Conservation (phyloP, 2,329 filamentous ascomycete genomes). For the Aureobasidium sp. region DNA sequence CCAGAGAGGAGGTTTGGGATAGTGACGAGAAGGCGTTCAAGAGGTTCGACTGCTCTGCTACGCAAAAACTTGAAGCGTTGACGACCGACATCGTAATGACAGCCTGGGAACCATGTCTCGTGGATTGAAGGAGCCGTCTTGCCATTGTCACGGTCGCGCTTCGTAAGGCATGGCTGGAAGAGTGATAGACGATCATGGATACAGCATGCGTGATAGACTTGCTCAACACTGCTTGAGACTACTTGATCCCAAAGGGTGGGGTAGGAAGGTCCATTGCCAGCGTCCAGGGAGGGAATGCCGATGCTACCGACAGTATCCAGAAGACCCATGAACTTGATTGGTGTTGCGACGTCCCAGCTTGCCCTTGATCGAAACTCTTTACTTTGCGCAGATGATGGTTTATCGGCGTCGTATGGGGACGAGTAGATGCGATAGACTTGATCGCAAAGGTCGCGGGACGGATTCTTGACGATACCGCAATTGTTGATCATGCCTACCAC, state of each 20-base stretch:
- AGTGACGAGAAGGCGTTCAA: constrained; percentile 24
- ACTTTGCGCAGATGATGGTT: constrained; percentile 23
- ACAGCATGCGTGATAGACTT: constrained; percentile 27
- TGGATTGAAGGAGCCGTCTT: constrained; percentile 18
- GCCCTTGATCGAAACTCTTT: constrained; percentile 17
- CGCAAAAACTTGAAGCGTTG: constrained; percentile 29
- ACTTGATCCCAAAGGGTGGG: constrained; percentile 30
- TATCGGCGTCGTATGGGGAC: constrained; percentile 23
- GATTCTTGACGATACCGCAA: constrained; percentile 21
- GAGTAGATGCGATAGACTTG: constrained; percentile 29
- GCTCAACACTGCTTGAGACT: constrained; percentile 26
- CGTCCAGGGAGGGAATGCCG: constrained; percentile 28
- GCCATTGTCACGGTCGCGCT: constrained; percentile 12
- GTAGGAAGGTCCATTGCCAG: constrained; percentile 30
- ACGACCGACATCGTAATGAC: constrained; percentile 31
- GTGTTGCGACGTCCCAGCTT: constrained; percentile 26
- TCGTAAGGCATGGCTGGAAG: constrained; percentile 28
- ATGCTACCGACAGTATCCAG: constrained; percentile 30
- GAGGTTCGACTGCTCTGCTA: constrained; percentile 19
- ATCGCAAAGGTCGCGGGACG: constrained; percentile 20
- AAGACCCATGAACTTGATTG: constrained; percentile 28
- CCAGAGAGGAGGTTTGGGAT: constrained; percentile 24
- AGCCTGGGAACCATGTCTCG: constrained; percentile 30
- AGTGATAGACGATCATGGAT: constrained; percentile 30
- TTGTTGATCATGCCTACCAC: constrained; percentile 34